Conservation (phyloP, 2,329 filamentous ascomycete genomes). For the Pezicula neosporulosa region DNA sequence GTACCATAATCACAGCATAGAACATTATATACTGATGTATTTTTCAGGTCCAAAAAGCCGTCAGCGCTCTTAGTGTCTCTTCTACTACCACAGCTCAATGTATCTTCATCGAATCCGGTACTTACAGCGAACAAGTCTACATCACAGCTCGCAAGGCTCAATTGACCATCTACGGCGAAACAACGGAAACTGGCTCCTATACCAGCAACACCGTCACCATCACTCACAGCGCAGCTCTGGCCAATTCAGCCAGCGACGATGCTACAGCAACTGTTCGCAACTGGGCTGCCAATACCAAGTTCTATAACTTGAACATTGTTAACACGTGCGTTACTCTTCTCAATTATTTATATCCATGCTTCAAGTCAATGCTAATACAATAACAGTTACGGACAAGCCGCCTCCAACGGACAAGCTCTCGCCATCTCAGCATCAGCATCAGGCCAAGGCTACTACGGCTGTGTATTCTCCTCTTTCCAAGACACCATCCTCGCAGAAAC, state of each 20-base stretch:
- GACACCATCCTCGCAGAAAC: conserved; percentile 45
- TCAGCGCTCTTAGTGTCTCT: conserved; percentile 41
- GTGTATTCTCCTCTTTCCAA: conserved; percentile 48
- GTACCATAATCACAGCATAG: too few species aligned
- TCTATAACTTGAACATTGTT: conserved; percentile 54
- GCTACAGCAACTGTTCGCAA: conserved; percentile 21
- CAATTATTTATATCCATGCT: too few species aligned
- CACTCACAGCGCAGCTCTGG: conserved; percentile 32
- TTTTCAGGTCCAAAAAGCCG: conserved; percentile 39
- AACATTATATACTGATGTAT: too few species aligned
- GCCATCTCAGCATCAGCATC: conserved; percentile 45
- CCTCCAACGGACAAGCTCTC: conserved; percentile 35
- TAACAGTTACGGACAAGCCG: conserved; percentile 40
- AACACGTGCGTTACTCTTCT: conserved; percentile 28
- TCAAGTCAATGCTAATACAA: conserved; percentile 2
- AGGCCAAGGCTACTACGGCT: conserved; percentile 51
- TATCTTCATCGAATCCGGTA: conserved; percentile 52
- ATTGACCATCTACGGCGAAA: conserved; percentile 50
- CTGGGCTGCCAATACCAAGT: conserved; percentile 40
- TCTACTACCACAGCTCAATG: conserved; percentile 38
- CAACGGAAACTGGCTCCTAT: conserved; percentile 39
- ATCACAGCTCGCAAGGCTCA: conserved; percentile 39
- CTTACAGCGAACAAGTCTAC: conserved; percentile 52
- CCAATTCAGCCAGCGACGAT: conserved; percentile 35
- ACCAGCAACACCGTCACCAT: conserved; percentile 43